Percentiles rank a stretch among this genome's conserved stretches.
Evolutionary conservation across 345 rosid genomes (phyloP).

Genomic region (Dipteronia dyeriana): DNA sequence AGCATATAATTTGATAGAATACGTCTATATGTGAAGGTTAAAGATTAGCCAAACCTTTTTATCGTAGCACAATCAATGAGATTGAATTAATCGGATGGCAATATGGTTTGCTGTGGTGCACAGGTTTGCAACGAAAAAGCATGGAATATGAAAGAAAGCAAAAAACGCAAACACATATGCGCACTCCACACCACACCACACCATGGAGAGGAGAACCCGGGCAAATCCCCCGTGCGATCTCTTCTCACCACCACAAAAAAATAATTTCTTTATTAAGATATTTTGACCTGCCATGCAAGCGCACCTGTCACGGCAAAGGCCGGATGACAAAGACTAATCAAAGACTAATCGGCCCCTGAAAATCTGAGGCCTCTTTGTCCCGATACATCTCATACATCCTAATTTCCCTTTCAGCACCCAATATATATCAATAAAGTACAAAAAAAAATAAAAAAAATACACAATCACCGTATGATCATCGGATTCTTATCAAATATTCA

Average conservation of each 20-base stretch:
- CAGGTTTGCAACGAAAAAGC: background rate
- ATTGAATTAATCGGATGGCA: too few species aligned
- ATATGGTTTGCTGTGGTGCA: too few species aligned
- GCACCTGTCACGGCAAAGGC: constrained; percentile 95
- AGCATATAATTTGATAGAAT: too few species aligned
- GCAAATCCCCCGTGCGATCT: constrained; percentile 74
- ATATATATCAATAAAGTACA: background rate
- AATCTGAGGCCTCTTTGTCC: constrained; percentile 36
- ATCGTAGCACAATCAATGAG: too few species aligned
- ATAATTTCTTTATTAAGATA: constrained; percentile 43
- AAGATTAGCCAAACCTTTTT: too few species aligned
- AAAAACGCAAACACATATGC: constrained; percentile 16
- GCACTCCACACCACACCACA: constrained; percentile 20
- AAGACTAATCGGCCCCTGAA: constrained; percentile 44
- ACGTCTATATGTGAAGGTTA: too few species aligned
- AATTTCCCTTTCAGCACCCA: background rate
- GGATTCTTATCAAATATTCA: background rate
- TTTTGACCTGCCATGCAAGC: constrained; percentile 91
- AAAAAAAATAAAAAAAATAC: background rate
- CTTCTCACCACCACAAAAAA: constrained; percentile 56
- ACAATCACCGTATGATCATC: background rate
- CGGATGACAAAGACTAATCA: constrained; percentile 62
- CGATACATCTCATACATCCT: constrained; percentile 47
- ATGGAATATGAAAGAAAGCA: background rate
- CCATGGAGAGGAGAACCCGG: constrained; percentile 70